These are phyloP conservation scores for Tremellales sp. DNA, from an alignment of 1,284 basidiomycete genomes.

Conservation along the genomic window DNA sequence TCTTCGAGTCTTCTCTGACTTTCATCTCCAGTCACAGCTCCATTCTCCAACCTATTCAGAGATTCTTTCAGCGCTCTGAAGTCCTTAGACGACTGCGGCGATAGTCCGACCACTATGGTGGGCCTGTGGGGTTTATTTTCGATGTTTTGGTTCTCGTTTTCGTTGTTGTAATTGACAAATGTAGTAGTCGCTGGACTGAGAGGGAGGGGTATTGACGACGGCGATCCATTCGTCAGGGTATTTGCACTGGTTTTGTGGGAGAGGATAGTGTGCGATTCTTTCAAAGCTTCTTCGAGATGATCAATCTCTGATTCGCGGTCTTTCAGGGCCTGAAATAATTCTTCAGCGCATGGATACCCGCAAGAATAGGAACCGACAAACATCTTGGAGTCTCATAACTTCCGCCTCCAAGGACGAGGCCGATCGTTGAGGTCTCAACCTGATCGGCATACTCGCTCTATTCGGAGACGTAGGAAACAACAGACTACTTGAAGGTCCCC, in stretches of 20 bases:
- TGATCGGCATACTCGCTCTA: slow-evolving; percentile 27
- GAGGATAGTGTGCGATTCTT: slow-evolving; percentile 30
- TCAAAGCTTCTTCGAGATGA: slow-evolving; percentile 61
- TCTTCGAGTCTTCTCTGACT: slow-evolving; percentile 14
- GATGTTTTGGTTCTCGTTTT: background rate
- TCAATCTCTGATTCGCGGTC: slow-evolving; percentile 82
- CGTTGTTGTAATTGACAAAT: background rate
- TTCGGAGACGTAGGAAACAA: slow-evolving; percentile 33
- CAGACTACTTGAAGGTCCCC: slow-evolving; percentile 26
- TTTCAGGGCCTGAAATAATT: slow-evolving; percentile 51
- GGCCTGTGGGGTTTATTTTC: slow-evolving; percentile 7
- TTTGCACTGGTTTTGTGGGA: slow-evolving; percentile 32
- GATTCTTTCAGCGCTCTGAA: slow-evolving; percentile 18
- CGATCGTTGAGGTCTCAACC: slow-evolving; percentile 55
- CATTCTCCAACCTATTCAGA: slow-evolving; percentile 11
- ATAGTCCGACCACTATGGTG: slow-evolving; percentile 8
- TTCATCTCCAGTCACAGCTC: slow-evolving; percentile 1
- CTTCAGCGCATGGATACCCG: no score
- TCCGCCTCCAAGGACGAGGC: slow-evolving; percentile 81
- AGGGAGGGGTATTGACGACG: slow-evolving; percentile 17
- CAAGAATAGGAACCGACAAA: slow-evolving; percentile 7
- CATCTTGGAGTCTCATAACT: slow-evolving; percentile 84
- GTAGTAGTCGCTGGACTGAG: slow-evolving; percentile 10
- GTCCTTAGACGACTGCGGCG: slow-evolving; percentile 14
- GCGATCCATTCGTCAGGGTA: slow-evolving; percentile 5